Evolutionary conservation across 179 eudicot genomes (phyloP).

Genomic region (Spinacia oleracea): DNA sequence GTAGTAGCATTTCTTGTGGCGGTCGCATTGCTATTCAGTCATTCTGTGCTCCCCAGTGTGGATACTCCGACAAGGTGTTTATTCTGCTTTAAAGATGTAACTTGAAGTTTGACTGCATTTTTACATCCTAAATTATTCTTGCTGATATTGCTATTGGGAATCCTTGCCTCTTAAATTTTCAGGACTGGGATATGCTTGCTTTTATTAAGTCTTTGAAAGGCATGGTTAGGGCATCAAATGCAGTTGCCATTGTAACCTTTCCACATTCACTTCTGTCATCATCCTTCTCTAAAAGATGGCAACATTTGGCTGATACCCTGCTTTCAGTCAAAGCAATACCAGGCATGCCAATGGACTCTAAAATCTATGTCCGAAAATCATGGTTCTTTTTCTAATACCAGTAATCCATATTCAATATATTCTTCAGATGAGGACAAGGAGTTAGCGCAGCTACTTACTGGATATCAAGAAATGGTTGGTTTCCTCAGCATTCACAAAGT

Average conservation of each 20-base stretch:
- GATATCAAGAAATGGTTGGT: constrained; percentile 95
- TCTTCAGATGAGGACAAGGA: constrained; percentile 90
- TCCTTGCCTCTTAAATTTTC: constrained; percentile 3
- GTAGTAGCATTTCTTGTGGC: constrained; percentile 42
- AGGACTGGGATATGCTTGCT: constrained; percentile 94
- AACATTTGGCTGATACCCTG: constrained; percentile 92
- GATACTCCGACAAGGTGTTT: constrained; percentile 57
- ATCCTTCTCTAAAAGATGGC: constrained; percentile 77
- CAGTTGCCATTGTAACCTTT: constrained; percentile 75
- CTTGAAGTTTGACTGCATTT: background rate
- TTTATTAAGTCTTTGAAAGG: constrained; percentile 77
- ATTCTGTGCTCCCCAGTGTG: constrained; percentile 87
- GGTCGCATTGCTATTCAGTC: constrained; percentile 89
- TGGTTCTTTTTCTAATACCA: background rate
- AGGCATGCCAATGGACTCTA: constrained; percentile 41
- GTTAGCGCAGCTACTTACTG: constrained; percentile 76
- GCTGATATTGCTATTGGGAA: no score
- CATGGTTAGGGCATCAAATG: constrained; percentile 66
- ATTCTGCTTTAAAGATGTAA: background rate
- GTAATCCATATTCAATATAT: constrained; percentile 10
- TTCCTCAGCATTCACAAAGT: constrained; percentile 86
- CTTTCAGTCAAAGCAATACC: constrained; percentile 85
- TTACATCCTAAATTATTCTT: background rate
- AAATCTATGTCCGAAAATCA: background rate
- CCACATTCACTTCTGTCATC: constrained; percentile 75